Base-by-base conservation (phyloP, 2,329 filamentous ascomycete genomes). In the Biscogniauxia marginata region DNA sequence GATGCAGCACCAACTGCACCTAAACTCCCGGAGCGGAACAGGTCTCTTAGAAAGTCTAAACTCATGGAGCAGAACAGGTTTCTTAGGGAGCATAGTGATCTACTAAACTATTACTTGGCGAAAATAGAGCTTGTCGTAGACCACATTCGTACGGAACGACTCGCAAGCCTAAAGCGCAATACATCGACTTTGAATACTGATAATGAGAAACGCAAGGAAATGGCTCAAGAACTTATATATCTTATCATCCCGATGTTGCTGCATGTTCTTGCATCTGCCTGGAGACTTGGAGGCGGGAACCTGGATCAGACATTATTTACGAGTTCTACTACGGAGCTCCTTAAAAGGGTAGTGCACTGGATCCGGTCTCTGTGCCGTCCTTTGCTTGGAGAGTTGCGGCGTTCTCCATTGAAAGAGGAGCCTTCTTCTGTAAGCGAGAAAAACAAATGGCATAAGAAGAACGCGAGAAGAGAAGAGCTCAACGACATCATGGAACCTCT, bases 11-110 rank as follows among this genome's bases (percentile, higher is more conserved):
- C 65, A 13, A 60, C 45, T 13, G 62, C 60, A 21, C 62, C 64
- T 18, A 44, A 46, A 7, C 54, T 70, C 8, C 16, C 30, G 13
- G 63, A 60, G 13, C 67, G 69, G 52, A 69, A 65, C 47, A 23
- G 7, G n/a, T 68, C 70, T 44, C 47, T 70, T 19, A 47, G 58
- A 9, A 46, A 65, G 7, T n/a, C 64, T 18, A 44, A 46, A 7
- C 54, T 70, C 8, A n/a, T 24, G 13, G 63, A 60, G 13, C 67
- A 70, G 52, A 69, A 65, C 47, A 23, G 7, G n/a, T 68, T 71
- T 44, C 47, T 70, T 19, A 47, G 58, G 8, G 46, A 65, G 7
- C 54, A 70, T 53, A 49, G 52, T 21, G 58, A 63, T 46, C 50
- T 69, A 39, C 49, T 70, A 3, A 46, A 51, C 7, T 59, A 67